Evolutionary conservation across 768 basidiomycete species (phyloP).

Genomic region (Coprinopsis sp.): DNA sequence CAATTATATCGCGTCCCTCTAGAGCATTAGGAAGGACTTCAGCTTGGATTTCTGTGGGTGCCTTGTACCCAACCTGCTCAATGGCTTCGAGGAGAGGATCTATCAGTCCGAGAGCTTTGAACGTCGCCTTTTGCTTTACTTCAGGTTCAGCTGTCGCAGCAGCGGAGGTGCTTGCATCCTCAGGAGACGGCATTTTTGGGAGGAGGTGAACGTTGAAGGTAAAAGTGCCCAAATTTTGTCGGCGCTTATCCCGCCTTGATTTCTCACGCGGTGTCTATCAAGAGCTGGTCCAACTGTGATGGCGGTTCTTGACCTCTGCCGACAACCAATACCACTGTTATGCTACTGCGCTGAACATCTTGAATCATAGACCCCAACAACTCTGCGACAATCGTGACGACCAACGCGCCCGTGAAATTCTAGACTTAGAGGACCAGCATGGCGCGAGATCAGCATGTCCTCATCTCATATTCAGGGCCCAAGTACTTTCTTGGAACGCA

Average conservation of each 20-base stretch:
- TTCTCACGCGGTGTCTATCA: conserved; percentile 17
- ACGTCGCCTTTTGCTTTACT: conserved; percentile 35
- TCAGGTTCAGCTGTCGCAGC: conserved; percentile 18
- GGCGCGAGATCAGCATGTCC: conserved; percentile 42
- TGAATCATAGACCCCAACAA: too few relatives aligned
- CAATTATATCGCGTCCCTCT: conserved; percentile 92
- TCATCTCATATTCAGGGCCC: conserved; percentile 66
- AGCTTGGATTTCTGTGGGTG: conserved; percentile 87
- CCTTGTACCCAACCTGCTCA: conserved; percentile 72
- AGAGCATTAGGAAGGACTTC: conserved; percentile 84
- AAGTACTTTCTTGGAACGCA: conserved; percentile 62
- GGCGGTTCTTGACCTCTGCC: too few relatives aligned
- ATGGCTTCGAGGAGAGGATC: conserved; percentile 86
- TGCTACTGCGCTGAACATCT: too few relatives aligned
- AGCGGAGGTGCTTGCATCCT: conserved; percentile 50
- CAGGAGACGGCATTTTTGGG: conserved; percentile 53
- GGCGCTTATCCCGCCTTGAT: background rate
- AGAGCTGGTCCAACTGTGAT: too few relatives aligned
- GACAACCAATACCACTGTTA: too few relatives aligned
- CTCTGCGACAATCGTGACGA: too few relatives aligned
- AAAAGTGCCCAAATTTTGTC: conserved; percentile 12
- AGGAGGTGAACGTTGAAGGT: conserved; percentile 1
- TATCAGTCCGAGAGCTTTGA: conserved; percentile 83
- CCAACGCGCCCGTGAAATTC: too few relatives aligned
- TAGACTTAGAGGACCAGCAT: too few relatives aligned